phyloP scores from a whole-genome alignment of 2,329 filamentous ascomycete species.

The Lachnum nothofagi region DNA sequence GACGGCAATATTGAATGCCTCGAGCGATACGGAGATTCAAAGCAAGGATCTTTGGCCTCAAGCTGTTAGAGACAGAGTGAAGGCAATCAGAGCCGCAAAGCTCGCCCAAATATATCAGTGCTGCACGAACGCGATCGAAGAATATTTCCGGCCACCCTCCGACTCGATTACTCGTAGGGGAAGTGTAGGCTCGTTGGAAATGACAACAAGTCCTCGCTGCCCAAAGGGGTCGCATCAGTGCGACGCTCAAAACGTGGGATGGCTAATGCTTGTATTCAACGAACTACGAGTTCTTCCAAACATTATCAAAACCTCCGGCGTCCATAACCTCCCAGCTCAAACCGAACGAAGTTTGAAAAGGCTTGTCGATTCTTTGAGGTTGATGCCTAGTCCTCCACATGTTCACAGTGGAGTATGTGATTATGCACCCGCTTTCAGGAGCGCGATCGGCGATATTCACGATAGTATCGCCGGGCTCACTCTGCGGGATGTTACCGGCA shows the following conservation, averaged over 20 bases:
- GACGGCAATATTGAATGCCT: conserved; percentile 43
- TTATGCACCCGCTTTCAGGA: conserved; percentile 43
- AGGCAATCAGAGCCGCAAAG: conserved; percentile 45
- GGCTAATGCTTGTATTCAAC: conserved; percentile 48
- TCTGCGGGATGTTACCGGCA: conserved; percentile 44
- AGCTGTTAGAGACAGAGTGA: conserved; percentile 45
- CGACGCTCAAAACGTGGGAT: conserved; percentile 50
- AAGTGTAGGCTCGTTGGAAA: conserved; percentile 23
- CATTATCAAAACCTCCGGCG: conserved; percentile 33
- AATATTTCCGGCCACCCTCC: conserved; percentile 38
- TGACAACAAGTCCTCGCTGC: conserved; percentile 42
- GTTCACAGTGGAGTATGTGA: conserved; percentile 44
- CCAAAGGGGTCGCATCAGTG: conserved; percentile 47
- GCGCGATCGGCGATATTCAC: conserved; percentile 46
- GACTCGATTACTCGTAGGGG: conserved; percentile 14
- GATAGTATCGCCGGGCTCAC: conserved; percentile 48
- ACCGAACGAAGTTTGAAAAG: conserved; percentile 41
- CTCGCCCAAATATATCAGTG: conserved; percentile 46
- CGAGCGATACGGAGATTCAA: conserved; percentile 40
- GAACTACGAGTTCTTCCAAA: conserved; percentile 42
- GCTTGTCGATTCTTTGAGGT: conserved; percentile 40
- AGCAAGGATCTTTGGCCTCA: conserved; percentile 42
- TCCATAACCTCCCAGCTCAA: conserved; percentile 22
- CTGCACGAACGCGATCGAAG: conserved; percentile 41
- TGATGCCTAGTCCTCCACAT: conserved; percentile 43